These are phyloP conservation scores for Allomyces macrogynus DNA, from an alignment of 192 early-diverging fungal genomes.

Conservation along the genomic window DNA sequence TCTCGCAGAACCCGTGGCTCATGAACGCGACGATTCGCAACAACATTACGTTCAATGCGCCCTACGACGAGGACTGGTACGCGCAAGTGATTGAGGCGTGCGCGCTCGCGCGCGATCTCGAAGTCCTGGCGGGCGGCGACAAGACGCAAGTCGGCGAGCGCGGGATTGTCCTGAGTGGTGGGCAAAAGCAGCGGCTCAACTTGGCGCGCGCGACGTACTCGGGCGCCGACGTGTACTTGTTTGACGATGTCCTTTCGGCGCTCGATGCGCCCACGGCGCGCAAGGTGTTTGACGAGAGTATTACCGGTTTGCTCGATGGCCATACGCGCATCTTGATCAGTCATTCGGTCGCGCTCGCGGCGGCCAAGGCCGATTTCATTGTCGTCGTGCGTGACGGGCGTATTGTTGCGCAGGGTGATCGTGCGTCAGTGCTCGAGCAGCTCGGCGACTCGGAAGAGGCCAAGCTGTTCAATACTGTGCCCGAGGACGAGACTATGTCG, in stretches of 20 bases:
- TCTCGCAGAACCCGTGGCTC: slow-evolving; percentile 29
- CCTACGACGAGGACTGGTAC: slow-evolving; percentile 41
- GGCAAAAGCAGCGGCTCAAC: slow-evolving; percentile 49
- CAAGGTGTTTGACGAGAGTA: slow-evolving; percentile 48
- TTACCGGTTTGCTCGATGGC: slow-evolving; percentile 34
- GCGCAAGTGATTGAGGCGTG: slow-evolving; percentile 42
- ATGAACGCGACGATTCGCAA: slow-evolving; percentile 37
- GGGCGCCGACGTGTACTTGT: neutral
- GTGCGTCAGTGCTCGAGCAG: neutral
- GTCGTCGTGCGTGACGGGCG: slow-evolving; percentile 41
- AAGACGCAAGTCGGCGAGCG: slow-evolving; percentile 42
- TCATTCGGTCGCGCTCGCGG: slow-evolving; percentile 43
- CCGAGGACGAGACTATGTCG: neutral
- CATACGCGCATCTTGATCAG: slow-evolving; percentile 77
- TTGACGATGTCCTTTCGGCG: slow-evolving; percentile 17
- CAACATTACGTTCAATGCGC: slow-evolving; percentile 51
- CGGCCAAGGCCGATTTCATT: slow-evolving; percentile 13
- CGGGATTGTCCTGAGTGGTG: slow-evolving; percentile 42
- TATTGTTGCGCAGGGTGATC: slow-evolving; percentile 7
- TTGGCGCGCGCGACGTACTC: neutral
- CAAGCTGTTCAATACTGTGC: neutral
- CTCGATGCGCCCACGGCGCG: slow-evolving; percentile 88
- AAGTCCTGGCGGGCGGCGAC: slow-evolving; percentile 42
- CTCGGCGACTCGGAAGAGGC: neutral
- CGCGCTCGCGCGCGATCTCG: slow-evolving; percentile 48